These are phyloP conservation scores for Populus alba DNA, from an alignment of 345 rosid species.

Conservation along the genomic window DNA sequence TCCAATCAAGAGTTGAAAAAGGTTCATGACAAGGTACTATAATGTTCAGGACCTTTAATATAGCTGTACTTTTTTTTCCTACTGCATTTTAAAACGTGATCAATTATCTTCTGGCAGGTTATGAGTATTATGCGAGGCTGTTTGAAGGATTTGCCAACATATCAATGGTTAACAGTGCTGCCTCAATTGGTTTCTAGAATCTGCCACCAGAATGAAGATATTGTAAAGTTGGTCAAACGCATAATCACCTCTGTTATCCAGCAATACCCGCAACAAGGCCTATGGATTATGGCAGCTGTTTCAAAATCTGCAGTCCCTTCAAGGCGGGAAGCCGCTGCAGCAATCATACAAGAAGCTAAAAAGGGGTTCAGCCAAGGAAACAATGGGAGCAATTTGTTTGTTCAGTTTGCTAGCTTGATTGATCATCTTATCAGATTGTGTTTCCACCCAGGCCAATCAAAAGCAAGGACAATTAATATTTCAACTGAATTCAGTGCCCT, in stretches of 20 bases:
- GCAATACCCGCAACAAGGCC: conserved; percentile 89
- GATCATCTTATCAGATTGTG: conserved; percentile 90
- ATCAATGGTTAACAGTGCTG: conserved; percentile 90
- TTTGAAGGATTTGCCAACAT: conserved; percentile 92
- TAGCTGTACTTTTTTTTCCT: not conserved
- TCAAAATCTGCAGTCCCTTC: conserved; percentile 91
- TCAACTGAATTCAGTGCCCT: conserved; percentile 93
- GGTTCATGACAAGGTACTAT: conserved; percentile 65
- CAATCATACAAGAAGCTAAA: conserved; percentile 84
- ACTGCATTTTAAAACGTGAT: not conserved
- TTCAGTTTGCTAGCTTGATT: conserved; percentile 80
- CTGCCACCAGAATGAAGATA: conserved; percentile 91
- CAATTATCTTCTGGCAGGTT: conserved; percentile 42
- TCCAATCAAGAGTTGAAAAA: conserved; percentile 65
- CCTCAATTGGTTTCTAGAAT: conserved; percentile 98
- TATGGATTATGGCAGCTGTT: conserved; percentile 97
- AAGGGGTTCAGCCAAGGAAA: conserved; percentile 73
- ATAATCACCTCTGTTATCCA: conserved; percentile 80
- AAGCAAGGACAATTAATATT: conserved; percentile 71
- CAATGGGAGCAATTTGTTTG: conserved; percentile 66
- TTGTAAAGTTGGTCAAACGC: conserved; percentile 68
- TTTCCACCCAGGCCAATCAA: conserved; percentile 85
- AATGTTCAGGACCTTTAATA: conserved; percentile 1
- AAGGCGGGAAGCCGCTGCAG: conserved; percentile 92
- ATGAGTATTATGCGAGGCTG: conserved; percentile 85